Conservation (phyloP, 306 rosid genomes). For the Quercus variabilis region DNA sequence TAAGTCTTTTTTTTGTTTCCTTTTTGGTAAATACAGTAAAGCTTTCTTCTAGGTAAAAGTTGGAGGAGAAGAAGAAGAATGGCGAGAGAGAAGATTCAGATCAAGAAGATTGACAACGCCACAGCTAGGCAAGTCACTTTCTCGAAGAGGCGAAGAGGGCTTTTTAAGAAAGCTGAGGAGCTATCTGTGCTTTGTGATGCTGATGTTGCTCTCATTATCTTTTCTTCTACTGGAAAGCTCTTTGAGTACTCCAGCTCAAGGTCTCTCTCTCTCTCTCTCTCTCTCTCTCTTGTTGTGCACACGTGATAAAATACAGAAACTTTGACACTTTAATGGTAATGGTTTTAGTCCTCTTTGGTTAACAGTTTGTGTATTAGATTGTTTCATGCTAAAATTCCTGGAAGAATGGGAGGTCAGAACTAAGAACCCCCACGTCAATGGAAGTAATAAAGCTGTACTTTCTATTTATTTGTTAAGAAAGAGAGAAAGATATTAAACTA, state of each 20-base stretch:
- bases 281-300: not conserved
- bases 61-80: constrained; percentile 22
- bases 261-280: constrained; percentile 30
- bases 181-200: constrained; percentile 96
- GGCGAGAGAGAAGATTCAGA: constrained; percentile 97
- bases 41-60: not conserved
- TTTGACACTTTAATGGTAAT: not conserved
- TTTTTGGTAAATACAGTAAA: not conserved
- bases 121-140: constrained; percentile 95
- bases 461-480: not conserved
- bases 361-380: not conserved
- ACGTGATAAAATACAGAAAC: not conserved
- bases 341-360: not conserved
- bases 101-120: constrained; percentile 86
- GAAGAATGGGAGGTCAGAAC: not conserved
- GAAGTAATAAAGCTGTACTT: not conserved
- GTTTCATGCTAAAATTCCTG: not conserved
- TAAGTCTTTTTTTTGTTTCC: not conserved
- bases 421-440: not conserved
- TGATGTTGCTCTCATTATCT: constrained; percentile 77
- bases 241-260: constrained; percentile 78
- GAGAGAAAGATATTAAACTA: not conserved
- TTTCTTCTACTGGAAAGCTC: constrained; percentile 84
- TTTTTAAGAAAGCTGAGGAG: constrained; percentile 88
- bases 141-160: constrained; percentile 86